Evolutionary conservation across 495 filamentous ascomycete genomes (phyloP), one percentile per base, ranked within the genome.

Genomic region (Cudoniella acicularis): DNA sequence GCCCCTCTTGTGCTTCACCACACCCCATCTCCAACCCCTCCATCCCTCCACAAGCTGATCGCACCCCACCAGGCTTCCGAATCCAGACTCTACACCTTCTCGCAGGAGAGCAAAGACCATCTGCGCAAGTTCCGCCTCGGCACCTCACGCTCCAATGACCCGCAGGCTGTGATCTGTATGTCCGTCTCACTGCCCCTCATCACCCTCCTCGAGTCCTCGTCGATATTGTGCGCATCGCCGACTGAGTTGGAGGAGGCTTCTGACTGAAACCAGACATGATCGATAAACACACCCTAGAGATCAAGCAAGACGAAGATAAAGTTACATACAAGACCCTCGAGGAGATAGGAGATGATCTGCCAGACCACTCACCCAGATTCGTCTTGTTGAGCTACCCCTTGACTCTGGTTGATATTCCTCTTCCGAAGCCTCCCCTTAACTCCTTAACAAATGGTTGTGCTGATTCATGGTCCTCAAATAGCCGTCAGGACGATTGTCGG

Each of bases 131-230:
- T 98, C 76, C 89, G 94, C 40, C 79, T 98, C 10, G 81, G 86
- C 10, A 97, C 94, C 6, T 96, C 92, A 22, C 80, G 94, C 61
- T 83, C 90, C n/a, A 91, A 86, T 64, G 83, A 87, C 42, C 86
- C 92, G 0, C 92, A 96, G 77, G 94, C 92, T 56, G 82, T 93
- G 63, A 92, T 98, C 59, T 97, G 94, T 97, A 90, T 73, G 86
- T 79, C 67, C 63, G 70, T 79, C 71, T 74, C 61, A 40, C 41
- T 61, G 51, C 52, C 30, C 20, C 43, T 26, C 49, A 27, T 1
- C 46, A 26, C 20, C 51, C 25, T 16, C 43, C 43, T 17, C 43
- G 3, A 41, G 9, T 21, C 17, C 11, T 16, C 47, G 11, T 46
- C 48, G 25, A 49, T 6, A 36, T n/a, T n/a, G n/a, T n/a, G n/a